Percentiles rank a stretch among this genome's conserved stretches.
phyloP scores from a whole-genome alignment of 116 monocot species.

The Cymodocea nodosa region DNA sequence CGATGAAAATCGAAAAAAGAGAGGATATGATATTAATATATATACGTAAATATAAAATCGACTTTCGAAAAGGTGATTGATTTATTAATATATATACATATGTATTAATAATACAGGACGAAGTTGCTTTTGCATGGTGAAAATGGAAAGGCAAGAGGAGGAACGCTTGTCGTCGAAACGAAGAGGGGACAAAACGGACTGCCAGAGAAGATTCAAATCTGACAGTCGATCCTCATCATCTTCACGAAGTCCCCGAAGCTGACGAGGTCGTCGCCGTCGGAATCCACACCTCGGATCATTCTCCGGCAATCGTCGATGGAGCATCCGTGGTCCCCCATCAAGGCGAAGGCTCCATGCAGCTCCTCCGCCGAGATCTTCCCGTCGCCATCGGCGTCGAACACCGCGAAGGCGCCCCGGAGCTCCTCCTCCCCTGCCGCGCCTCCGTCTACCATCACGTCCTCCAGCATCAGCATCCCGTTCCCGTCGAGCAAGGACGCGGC shows the following conservation, averaged over 20 bases:
- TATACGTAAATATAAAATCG: no score
- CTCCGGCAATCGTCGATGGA: constrained; percentile 66
- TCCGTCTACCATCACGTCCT: constrained; percentile 9
- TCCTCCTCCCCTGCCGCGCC: constrained; percentile 27
- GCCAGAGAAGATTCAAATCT: background rate
- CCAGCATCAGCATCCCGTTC: constrained; percentile 27
- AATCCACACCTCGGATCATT: constrained; percentile 71
- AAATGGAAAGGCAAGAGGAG: no score
- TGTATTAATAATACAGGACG: no score
- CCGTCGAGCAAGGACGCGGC: constrained; percentile 20
- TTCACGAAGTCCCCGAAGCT: constrained; percentile 71
- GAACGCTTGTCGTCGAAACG: no score
- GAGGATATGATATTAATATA: no score
- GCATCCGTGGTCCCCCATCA: constrained; percentile 43
- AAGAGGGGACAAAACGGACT: no score
- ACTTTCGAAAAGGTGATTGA: no score
- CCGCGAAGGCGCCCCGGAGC: constrained; percentile 49
- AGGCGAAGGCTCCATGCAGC: constrained; percentile 32
- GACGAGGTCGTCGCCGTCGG: constrained; percentile 70
- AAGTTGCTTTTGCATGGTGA: no score
- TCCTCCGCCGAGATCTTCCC: constrained; percentile 86
- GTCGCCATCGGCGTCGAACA: constrained; percentile 71
- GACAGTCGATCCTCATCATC: constrained; percentile 53
- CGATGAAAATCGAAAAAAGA: no score
- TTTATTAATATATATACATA: no score